phyloP scores from a whole-genome alignment of 129 eudicot species.

The Helichrysum umbraculigerum region DNA sequence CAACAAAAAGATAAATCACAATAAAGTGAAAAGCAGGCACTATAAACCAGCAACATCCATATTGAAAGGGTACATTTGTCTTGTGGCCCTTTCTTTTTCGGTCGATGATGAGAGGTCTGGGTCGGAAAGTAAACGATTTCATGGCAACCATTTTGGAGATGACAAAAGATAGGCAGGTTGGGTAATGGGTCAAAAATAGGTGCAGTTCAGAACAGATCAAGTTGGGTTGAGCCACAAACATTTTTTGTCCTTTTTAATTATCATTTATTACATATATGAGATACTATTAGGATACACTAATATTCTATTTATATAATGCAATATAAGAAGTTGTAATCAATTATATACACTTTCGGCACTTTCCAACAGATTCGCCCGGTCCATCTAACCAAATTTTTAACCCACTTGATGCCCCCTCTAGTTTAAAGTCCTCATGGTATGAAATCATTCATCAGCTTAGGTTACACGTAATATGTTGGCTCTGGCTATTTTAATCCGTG shows the following conservation, averaged over 20 bases:
- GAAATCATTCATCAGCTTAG: neutral
- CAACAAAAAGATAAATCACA: neutral
- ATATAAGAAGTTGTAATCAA: neutral
- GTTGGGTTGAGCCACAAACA: constrained; percentile 2
- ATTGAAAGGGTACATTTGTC: neutral
- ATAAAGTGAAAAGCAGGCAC: constrained; percentile 4
- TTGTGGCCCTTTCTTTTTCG: neutral
- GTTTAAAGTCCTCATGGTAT: too few species aligned
- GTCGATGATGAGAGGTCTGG: neutral
- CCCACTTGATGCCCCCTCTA: too few species aligned
- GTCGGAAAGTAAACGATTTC: neutral
- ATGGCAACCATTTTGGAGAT: neutral
- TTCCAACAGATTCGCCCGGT: neutral
- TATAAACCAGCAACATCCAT: neutral
- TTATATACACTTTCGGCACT: neutral
- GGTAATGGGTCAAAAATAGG: neutral
- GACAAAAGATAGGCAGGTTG: neutral
- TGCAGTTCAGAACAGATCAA: neutral
- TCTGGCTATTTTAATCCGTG: neutral
- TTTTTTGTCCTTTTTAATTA: neutral
- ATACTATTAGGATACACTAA: too few species aligned
- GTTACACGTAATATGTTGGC: neutral
- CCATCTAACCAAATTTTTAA: neutral
- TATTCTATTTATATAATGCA: too few species aligned
- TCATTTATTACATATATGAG: neutral